phyloP scores from a whole-genome alignment of 495 filamentous ascomycete species.

The Tuber magnatum region DNA sequence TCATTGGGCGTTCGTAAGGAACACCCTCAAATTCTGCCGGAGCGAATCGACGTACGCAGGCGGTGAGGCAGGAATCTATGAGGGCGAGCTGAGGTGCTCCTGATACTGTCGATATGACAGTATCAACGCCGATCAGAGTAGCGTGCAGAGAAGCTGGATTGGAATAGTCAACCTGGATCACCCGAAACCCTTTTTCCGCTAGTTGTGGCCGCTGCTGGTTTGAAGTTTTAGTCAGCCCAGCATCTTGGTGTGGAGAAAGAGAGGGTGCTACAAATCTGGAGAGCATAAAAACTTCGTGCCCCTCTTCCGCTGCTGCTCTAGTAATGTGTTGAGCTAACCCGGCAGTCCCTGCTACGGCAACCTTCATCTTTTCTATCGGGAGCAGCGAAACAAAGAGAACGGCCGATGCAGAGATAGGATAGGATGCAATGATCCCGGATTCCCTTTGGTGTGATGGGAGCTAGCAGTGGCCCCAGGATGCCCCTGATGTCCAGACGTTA shows the following conservation, averaged over 20 bases:
- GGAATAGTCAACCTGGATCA: conserved; percentile 58
- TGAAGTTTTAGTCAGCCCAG: conserved; percentile 39
- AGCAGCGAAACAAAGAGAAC: background rate
- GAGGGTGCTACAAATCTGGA: conserved; percentile 51
- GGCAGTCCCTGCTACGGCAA: conserved; percentile 66
- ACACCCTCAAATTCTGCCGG: conserved; percentile 69
- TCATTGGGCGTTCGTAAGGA: conserved; percentile 44
- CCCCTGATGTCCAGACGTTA: background rate
- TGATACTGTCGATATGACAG: conserved; percentile 66
- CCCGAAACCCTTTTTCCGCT: conserved; percentile 48
- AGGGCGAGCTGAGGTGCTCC: conserved; percentile 59
- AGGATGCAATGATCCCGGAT: background rate
- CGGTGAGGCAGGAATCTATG: conserved; percentile 61
- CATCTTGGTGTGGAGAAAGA: conserved; percentile 29
- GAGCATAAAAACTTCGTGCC: conserved; percentile 61
- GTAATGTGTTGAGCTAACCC: conserved; percentile 61
- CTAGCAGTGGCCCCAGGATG: background rate
- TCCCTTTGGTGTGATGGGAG: background rate
- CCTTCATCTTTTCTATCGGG: conserved; percentile 52
- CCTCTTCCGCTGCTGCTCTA: conserved; percentile 52
- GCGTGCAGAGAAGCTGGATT: conserved; percentile 52
- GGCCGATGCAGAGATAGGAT: background rate
- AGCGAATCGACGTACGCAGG: conserved; percentile 60
- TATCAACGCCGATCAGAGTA: conserved; percentile 61
- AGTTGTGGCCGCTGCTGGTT: conserved; percentile 42